phyloP scores from a whole-genome alignment of 805 yeast genomes.

The Sungouiella blattae region DNA sequence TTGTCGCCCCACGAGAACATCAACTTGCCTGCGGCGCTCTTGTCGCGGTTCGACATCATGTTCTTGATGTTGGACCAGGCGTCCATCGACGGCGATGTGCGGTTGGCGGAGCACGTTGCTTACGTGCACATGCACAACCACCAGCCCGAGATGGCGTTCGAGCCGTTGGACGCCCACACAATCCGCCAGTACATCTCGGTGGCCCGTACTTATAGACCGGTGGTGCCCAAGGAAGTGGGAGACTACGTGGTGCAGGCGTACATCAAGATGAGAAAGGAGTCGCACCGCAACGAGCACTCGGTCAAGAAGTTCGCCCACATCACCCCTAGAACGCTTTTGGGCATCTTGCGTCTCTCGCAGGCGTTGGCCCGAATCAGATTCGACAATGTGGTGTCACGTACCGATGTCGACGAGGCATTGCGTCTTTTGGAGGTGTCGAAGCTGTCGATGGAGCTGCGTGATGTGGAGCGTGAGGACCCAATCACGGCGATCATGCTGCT shows the following conservation, averaged over 20 bases:
- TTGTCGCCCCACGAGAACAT: constrained; percentile 92
- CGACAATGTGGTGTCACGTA: constrained; percentile 61
- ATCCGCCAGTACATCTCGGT: constrained; percentile 82
- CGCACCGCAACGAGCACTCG: constrained; percentile 73
- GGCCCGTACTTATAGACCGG: constrained; percentile 84
- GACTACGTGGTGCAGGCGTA: constrained; percentile 84
- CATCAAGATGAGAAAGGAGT: constrained; percentile 89
- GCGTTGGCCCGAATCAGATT: constrained; percentile 90
- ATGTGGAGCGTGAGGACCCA: constrained; percentile 55
- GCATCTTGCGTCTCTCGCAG: constrained; percentile 87
- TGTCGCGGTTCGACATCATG: constrained; percentile 90
- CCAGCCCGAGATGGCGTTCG: constrained; percentile 75
- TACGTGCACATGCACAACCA: constrained; percentile 90
- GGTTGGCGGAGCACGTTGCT: constrained; percentile 89
- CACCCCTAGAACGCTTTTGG: constrained; percentile 92
- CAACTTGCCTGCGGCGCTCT: constrained; percentile 91
- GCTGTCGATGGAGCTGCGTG: constrained; percentile 64
- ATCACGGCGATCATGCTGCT: constrained; percentile 52
- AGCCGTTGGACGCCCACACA: constrained; percentile 72
- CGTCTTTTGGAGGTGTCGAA: constrained; percentile 85
- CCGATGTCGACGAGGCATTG: constrained; percentile 94
- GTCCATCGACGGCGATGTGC: constrained; percentile 71
- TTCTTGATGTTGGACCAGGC: constrained; percentile 87
- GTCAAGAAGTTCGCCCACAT: constrained; percentile 82
- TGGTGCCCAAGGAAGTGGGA: constrained; percentile 76